A percentile compares a stretch with the other conserved stretches of the same genome.
phyloP scores from a whole-genome alignment of 306 rosid species.

The Vachellia collinsii region DNA sequence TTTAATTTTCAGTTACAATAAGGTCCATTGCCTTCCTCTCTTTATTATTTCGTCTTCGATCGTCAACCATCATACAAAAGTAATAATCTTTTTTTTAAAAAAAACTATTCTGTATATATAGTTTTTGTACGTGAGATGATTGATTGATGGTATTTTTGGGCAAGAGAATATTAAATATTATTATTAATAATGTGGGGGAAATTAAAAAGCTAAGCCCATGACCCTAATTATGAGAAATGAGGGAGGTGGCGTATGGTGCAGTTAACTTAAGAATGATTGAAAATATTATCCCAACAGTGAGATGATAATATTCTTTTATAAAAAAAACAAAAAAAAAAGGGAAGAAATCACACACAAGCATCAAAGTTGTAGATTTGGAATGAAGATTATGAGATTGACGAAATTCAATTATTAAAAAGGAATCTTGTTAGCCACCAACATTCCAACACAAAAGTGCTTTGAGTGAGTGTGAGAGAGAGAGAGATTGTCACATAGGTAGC shows the following conservation, averaged over 20 bases:
- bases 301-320: not conserved
- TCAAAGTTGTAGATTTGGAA: constrained; percentile 11
- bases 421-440: constrained; percentile 61
- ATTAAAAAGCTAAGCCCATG: not conserved
- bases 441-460: constrained; percentile 50
- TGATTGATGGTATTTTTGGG: not conserved
- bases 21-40: not conserved
- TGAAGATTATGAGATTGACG: constrained; percentile 28
- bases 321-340: not conserved
- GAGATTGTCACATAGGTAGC: constrained; percentile 28
- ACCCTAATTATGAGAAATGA: not conserved
- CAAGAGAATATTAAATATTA: no score
- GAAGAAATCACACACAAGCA: not conserved
- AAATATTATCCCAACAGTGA: not conserved
- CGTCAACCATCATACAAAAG: not conserved
- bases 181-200: not conserved
- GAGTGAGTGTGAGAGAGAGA: not conserved
- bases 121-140: not conserved
- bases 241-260: not conserved
- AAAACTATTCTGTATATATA: not conserved
- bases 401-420: constrained; percentile 44
- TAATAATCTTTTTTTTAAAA: not conserved
- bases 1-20: not conserved
- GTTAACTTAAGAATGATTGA: not conserved
- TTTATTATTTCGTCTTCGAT: not conserved